phyloP scores from a whole-genome alignment of 2,329 filamentous ascomycete genomes.

The Sordariomycetes sp. region DNA sequence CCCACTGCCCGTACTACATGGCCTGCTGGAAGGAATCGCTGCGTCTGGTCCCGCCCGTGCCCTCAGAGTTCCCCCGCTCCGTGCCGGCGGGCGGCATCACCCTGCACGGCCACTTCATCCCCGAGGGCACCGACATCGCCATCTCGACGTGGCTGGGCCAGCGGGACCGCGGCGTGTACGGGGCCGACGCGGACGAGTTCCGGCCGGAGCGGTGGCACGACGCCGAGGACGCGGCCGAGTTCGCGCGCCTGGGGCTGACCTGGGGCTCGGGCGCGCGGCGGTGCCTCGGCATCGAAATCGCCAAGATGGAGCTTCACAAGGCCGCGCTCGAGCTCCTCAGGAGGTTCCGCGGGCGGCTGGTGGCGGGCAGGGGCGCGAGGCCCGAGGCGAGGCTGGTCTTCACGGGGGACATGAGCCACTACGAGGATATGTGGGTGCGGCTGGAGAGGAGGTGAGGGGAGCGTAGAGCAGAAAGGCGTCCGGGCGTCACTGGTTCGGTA shows the following conservation, averaged over 20 bases:
- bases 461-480: too few relatives aligned
- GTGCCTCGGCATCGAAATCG: constrained; percentile 35
- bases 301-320: constrained; percentile 33
- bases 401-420: too few relatives aligned
- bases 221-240: constrained; percentile 21
- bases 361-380: too few relatives aligned
- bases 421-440: too few relatives aligned
- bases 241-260: constrained; percentile 27
- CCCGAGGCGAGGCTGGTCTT: too few relatives aligned
- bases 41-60: constrained; percentile 25
- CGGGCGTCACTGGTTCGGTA: too few relatives aligned
- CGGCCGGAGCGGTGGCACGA: constrained; percentile 41
- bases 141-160: constrained; percentile 30
- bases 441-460: too few relatives aligned
- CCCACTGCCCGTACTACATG: constrained; percentile 33
- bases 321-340: constrained; percentile 32
- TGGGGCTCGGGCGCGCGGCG: constrained; percentile 32
- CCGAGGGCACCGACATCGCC: constrained; percentile 35
- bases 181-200: constrained; percentile 30
- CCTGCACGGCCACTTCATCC: constrained; percentile 27
- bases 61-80: constrained; percentile 25
- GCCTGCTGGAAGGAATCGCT: constrained; percentile 41
- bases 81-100: constrained; percentile 18
- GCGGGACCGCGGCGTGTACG: constrained; percentile 23
- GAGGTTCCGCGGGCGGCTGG: too few relatives aligned